Evolutionary conservation across 2,329 filamentous ascomycete genomes (phyloP).

Genomic region (Cladosporium halotolerans): DNA sequence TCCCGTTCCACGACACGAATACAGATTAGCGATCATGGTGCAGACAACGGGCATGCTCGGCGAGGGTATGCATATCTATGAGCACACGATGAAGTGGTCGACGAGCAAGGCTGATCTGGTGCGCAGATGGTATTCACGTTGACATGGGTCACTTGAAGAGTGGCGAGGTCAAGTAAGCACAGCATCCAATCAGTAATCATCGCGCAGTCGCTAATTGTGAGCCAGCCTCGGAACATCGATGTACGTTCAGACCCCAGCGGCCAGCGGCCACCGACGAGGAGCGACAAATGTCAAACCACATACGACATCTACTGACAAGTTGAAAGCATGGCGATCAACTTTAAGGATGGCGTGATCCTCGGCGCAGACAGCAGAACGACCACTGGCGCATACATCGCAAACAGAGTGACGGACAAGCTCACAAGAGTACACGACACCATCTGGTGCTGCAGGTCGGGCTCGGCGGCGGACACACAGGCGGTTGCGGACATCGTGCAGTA

Average conservation of each 20-base stretch:
- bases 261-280: constrained; percentile 17
- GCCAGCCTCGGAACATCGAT: constrained; percentile 90
- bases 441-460: constrained; percentile 98
- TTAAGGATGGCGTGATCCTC: constrained; percentile 97
- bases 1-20: not conserved
- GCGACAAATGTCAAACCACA: constrained; percentile 13
- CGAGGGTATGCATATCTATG: constrained; percentile 28
- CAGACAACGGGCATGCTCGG: constrained; percentile 36
- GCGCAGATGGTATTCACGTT: constrained; percentile 91
- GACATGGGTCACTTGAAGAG: constrained; percentile 99
- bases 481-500: constrained; percentile 98
- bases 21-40: constrained; percentile 22
- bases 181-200: not conserved
- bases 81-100: constrained; percentile 15
- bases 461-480: constrained; percentile 89
- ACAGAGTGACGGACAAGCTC: constrained; percentile 98
- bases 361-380: constrained; percentile 96
- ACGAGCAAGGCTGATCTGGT: not conserved
- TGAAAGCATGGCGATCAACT: constrained; percentile 92
- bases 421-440: constrained; percentile 98
- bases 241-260: constrained; percentile 8
- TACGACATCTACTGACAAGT: not conserved
- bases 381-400: constrained; percentile 96
- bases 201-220: constrained; percentile 20
- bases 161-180: constrained; percentile 91